Evolutionary conservation across 2,329 filamentous ascomycete species (phyloP), one percentile per base, ranked within the genome.

Genomic region (Cladophialophora carrionii): DNA sequence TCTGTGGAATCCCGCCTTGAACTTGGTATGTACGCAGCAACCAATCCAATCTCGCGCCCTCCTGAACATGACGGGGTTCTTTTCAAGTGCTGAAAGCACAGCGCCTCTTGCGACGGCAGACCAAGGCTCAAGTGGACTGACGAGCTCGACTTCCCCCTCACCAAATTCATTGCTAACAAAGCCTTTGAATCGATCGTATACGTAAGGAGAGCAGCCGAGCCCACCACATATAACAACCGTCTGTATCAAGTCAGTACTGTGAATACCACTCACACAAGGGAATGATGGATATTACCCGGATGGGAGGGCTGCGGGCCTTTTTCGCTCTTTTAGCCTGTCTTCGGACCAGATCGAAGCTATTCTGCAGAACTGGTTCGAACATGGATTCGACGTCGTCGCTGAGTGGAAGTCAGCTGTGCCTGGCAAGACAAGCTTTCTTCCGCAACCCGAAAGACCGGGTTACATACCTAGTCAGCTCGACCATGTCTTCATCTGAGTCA

Each of bases 21-120:
- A 72, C 5, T 55, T 29, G 52, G 52, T 7, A 22, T 71, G 69
- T 3, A 67, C 55, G 0, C 24, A 49, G 3, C 68, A 59, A 1
- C 70, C 70, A 26, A 70, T 70, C 41, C 64, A 65, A 43, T 68
- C 66, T 9, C 71, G 55, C 2, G 61, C 64, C 48, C 53, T 54
- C 9, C 66, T 62, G 20, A 17, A 60, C 8, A 56, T 26, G 3
- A 72, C 62, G 6, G 55, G 48, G 0, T 41, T 53, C 7, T 53
- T 37, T 9, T 57, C 57, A 0, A 68, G 51, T 3, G 31, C 62
- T 9, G 58, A 48, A 3, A 72, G 29, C 7, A 54, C 70, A 0
- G 70, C 71, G 22, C 70, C 70, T 41, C 56, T 61, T 4, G 61
- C 64, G 24, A 72, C 68, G 4, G 68, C 68, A 1, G 65, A 61